Percentiles rank a stretch among this genome's conserved stretches.
Evolutionary conservation across 2,329 filamentous ascomycete species (phyloP).

Genomic region (Stemphylium lycopersici): DNA sequence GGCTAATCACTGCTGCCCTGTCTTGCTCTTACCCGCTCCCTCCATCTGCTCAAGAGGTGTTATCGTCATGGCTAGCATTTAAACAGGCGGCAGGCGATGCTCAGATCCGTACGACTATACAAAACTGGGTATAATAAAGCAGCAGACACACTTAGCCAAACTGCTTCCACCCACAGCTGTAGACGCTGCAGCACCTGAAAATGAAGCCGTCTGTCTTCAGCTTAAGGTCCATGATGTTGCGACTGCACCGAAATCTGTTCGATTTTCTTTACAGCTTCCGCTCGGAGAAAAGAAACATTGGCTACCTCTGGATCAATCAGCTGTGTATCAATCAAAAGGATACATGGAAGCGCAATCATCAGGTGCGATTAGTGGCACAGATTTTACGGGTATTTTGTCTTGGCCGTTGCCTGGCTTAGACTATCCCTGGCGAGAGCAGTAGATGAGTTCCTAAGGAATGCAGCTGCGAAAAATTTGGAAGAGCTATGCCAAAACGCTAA

Average conservation of each 20-base stretch:
- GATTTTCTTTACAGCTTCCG: constrained; percentile 9
- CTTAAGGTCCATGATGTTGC: background rate
- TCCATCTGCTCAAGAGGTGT: no score
- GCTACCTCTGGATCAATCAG: constrained; percentile 10
- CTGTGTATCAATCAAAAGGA: constrained; percentile 10
- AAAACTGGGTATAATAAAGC: background rate
- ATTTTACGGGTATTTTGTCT: no score
- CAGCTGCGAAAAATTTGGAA: no score
- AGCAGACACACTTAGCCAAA: background rate
- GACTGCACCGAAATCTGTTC: background rate
- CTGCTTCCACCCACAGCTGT: background rate
- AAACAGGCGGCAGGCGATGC: background rate
- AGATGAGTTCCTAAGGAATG: no score
- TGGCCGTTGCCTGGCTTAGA: no score
- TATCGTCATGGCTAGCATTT: no score
- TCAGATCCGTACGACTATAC: background rate
- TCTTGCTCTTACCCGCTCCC: no score
- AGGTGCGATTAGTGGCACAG: no score
- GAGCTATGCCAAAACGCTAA: background rate
- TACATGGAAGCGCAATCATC: background rate
- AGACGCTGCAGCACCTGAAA: background rate
- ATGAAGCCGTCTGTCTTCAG: background rate
- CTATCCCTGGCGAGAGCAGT: no score
- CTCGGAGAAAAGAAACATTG: background rate
- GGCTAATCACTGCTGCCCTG: no score